Evolutionary conservation across 352 stramenopile species (phyloP).

Genomic region (Phytophthora colocasiae): DNA sequence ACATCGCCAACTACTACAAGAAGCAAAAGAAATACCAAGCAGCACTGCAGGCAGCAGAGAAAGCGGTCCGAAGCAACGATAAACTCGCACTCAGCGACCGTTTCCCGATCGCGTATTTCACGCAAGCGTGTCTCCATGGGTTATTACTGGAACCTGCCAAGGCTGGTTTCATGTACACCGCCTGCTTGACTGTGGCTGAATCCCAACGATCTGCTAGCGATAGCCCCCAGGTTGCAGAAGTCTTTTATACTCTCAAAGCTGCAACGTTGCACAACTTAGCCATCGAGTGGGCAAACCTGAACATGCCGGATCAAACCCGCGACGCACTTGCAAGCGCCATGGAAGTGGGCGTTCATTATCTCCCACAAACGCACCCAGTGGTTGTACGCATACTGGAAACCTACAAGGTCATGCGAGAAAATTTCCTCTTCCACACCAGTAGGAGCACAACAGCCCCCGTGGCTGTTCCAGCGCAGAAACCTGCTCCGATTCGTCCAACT

Average conservation of each 20-base stretch:
- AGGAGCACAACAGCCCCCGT: conserved; percentile 8
- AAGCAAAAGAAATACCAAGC: conserved; percentile 80
- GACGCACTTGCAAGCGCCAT: conserved; percentile 66
- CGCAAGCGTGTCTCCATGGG: conserved; percentile 65
- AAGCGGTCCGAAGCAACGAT: conserved; percentile 68
- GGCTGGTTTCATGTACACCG: conserved; percentile 69
- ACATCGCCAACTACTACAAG: conserved; percentile 78
- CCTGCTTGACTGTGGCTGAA: conserved; percentile 53
- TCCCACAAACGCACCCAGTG: conserved; percentile 61
- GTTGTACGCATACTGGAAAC: conserved; percentile 66
- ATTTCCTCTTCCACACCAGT: conserved; percentile 57
- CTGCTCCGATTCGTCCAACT: conserved; percentile 15
- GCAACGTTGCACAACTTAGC: conserved; percentile 77
- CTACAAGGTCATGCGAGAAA: conserved; percentile 76
- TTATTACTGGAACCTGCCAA: conserved; percentile 65
- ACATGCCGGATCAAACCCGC: conserved; percentile 66
- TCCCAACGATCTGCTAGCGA: conserved; percentile 38
- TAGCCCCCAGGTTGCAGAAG: conserved; percentile 39
- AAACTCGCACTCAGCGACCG: conserved; percentile 60
- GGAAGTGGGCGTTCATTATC: conserved; percentile 62
- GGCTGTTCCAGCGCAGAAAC: background rate
- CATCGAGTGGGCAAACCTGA: conserved; percentile 73
- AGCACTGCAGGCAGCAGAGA: conserved; percentile 61
- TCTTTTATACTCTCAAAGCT: conserved; percentile 57
- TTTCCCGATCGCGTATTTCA: conserved; percentile 67